phyloP scores from a whole-genome alignment of 148 eudicot species.

The Persicaria maculosa region DNA sequence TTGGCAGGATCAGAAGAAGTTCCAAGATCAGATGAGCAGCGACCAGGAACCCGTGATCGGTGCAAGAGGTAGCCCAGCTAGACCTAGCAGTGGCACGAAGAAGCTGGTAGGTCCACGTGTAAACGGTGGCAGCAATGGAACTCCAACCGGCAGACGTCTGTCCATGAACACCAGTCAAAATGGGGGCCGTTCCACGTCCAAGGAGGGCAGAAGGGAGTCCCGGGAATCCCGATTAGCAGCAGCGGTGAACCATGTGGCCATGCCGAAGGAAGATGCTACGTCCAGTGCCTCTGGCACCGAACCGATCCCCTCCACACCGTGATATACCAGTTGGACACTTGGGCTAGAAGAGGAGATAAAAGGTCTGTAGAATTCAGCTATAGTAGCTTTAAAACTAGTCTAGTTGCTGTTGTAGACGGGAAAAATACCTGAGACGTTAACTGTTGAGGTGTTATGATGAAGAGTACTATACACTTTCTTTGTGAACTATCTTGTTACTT shows the following conservation, averaged over 20 bases:
- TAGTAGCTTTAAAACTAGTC: too few relatives aligned
- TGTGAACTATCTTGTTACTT: too few relatives aligned
- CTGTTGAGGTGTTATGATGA: too few relatives aligned
- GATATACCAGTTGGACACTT: slow-evolving; percentile 1
- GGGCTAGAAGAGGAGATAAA: too few relatives aligned
- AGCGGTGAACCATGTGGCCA: slow-evolving; percentile 68
- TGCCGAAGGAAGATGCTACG: slow-evolving; percentile 65
- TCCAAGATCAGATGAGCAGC: slow-evolving; percentile 55
- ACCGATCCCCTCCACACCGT: slow-evolving; percentile 57
- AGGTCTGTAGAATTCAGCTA: too few relatives aligned
- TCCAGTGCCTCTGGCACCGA: slow-evolving; percentile 67
- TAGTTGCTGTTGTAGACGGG: too few relatives aligned
- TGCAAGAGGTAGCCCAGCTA: slow-evolving; percentile 79
- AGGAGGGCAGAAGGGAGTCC: slow-evolving; percentile 56
- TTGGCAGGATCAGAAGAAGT: slow-evolving; percentile 84
- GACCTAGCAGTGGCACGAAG: slow-evolving; percentile 43
- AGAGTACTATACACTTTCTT: too few relatives aligned
- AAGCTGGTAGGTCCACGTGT: slow-evolving; percentile 72
- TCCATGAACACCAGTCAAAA: slow-evolving; percentile 52
- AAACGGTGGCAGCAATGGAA: slow-evolving; percentile 61
- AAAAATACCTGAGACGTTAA: too few relatives aligned
- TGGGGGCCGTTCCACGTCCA: slow-evolving; percentile 54
- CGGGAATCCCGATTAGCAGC: slow-evolving; percentile 50
- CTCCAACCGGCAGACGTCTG: slow-evolving; percentile 54
- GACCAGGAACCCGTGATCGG: slow-evolving; percentile 63